phyloP scores from a whole-genome alignment of 1,139 yeast genomes.

The Hanseniaspora gamundiae region DNA sequence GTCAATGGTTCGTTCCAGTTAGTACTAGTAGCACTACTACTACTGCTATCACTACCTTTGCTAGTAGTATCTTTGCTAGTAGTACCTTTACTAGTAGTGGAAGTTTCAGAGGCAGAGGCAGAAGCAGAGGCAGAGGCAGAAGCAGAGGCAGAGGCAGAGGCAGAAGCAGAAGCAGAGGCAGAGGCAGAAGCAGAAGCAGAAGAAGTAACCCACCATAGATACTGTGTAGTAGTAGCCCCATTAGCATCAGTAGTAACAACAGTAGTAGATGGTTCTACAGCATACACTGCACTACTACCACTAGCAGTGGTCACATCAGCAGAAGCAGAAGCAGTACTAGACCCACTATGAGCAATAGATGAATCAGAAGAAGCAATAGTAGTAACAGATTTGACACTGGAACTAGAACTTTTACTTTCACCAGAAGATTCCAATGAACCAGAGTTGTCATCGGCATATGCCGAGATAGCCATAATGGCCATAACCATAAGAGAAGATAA shows the following conservation, averaged over 20 bases:
- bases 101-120: not conserved
- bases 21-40: not conserved
- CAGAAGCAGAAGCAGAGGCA: slow-evolving; percentile 4
- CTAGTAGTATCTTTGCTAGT: slow-evolving; percentile 19
- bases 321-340: not conserved
- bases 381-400: not conserved
- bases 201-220: slow-evolving; percentile 13
- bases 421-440: slow-evolving; percentile 4
- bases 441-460: not conserved
- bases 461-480: not conserved
- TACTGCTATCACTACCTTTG: not conserved
- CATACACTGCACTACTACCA: slow-evolving; percentile 7
- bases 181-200: slow-evolving; percentile 7
- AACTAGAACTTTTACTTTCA: not conserved
- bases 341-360: not conserved
- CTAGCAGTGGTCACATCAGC: not conserved
- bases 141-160: slow-evolving; percentile 5
- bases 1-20: slow-evolving; percentile 6
- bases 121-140: slow-evolving; percentile 1
- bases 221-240: slow-evolving; percentile 15
- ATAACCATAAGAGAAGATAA: not conserved
- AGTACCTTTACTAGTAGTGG: not conserved
- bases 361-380: not conserved
- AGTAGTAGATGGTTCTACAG: slow-evolving; percentile 14
- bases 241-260: slow-evolving; percentile 15